Percentiles rank a stretch among this genome's conserved stretches.
phyloP scores from a whole-genome alignment of 108 stramenopile genomes.

The Nitzschia sp. region DNA sequence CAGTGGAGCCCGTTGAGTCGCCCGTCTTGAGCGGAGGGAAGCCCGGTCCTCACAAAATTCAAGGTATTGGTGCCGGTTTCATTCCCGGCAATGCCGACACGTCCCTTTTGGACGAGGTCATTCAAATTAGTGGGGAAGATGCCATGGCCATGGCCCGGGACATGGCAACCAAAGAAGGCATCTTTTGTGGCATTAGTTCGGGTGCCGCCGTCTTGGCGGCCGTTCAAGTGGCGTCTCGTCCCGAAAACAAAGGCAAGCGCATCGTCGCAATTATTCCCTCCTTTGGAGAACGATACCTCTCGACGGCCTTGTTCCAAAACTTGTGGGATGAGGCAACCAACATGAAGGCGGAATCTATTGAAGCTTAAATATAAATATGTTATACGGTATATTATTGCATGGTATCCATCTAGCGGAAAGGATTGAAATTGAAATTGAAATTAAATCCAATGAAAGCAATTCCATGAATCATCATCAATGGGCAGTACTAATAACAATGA shows the following conservation, averaged over 20 bases:
- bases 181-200: conserved; percentile 60
- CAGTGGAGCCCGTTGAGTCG: conserved; percentile 76
- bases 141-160: conserved; percentile 64
- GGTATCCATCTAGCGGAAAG: no score
- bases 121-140: conserved; percentile 66
- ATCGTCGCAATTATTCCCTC: conserved; percentile 75
- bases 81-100: conserved; percentile 69
- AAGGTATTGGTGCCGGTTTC: conserved; percentile 79
- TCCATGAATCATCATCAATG: no score
- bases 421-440: no score
- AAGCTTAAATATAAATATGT: no score
- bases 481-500: no score
- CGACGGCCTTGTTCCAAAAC: conserved; percentile 85
- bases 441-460: no score
- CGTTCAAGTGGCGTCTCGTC: conserved; percentile 58
- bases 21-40: conserved; percentile 59
- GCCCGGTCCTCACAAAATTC: conserved; percentile 77
- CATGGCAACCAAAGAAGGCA: conserved; percentile 63
- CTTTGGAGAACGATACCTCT: conserved; percentile 82
- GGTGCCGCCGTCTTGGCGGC: conserved; percentile 81
- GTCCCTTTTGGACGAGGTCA: conserved; percentile 63
- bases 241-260: conserved; percentile 72
- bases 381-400: no score
- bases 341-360: conserved; percentile 70
- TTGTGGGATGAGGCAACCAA: conserved; percentile 87